Base-by-base conservation (phyloP, 2,329 filamentous ascomycete genomes). In the Pseudocercospora musae region DNA sequence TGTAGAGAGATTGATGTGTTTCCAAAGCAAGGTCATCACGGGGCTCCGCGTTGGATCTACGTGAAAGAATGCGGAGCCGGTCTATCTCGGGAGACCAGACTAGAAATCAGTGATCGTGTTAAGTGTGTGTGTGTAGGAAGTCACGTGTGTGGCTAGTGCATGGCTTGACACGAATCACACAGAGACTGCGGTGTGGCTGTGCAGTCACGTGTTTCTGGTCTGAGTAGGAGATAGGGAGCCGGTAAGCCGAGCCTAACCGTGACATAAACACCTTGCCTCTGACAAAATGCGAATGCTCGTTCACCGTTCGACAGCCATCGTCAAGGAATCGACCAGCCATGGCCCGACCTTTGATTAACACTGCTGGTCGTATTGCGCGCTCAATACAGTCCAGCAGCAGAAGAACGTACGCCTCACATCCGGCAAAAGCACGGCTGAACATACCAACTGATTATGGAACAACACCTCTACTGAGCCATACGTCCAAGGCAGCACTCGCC, bases 401-500 rank as follows among this genome's bases (percentile, higher is more conserved):
- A 58, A 58, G 62, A 52, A 52, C n/a, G 25, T 85, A 86, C 74
- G 83, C 85, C 20, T 76, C 81, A 9, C 78, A 69, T 69, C 82
- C 73, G 67, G 76, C 73, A n/a, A 78, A 76, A 54, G 84, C 85
- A 62, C 83, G 83, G 68, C 85, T 99, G 59, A 99, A 99, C 76
- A 78, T 92, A 53, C 91, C 93, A 6, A 87, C 92, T 69, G 93
- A 98, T 80, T 99, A 95, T 78, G 86, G 88, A 64, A 87, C 89
- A 15, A 96, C 89, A 1, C 84, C 91, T 13, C 79, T 98, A 44
- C 84, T 99, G 27, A 85, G 92, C 62, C 95, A 97, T 74, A 90
- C 86, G 23, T 83, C 92, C 1, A 87, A 90, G 68, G 80, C 87
- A 1, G 87, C 92, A 7, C 84, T 96, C 18, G 78, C 82, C 53